Conservation (phyloP, 148 eudicot species). For the Rhododendron mucronatum region DNA sequence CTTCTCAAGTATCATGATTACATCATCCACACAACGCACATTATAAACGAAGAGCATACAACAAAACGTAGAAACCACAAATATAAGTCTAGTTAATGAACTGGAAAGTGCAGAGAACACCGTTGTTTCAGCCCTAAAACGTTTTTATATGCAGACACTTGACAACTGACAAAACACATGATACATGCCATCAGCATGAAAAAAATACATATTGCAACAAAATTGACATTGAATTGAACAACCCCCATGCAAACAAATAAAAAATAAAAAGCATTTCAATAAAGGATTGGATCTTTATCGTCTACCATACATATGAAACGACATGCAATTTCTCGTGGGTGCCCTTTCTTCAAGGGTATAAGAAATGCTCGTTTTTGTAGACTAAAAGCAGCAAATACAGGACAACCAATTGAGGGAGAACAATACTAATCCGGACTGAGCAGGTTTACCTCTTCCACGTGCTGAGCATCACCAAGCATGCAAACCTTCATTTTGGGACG, state of each 20-base stretch:
- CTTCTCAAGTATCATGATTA: background rate
- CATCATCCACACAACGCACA: background rate
- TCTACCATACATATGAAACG: background rate
- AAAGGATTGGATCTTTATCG: background rate
- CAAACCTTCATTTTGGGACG: conserved; percentile 86
- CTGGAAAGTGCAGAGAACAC: background rate
- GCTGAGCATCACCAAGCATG: conserved; percentile 93
- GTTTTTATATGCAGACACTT: background rate
- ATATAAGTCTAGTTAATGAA: background rate
- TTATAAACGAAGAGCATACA: background rate
- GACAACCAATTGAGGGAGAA: background rate
- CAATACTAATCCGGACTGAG: background rate
- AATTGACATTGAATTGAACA: background rate
- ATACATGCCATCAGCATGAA: background rate
- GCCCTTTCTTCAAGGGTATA: background rate
- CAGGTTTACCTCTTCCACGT: conserved; percentile 62
- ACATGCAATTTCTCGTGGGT: background rate
- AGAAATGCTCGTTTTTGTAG: background rate
- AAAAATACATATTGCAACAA: background rate
- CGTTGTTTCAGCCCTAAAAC: background rate
- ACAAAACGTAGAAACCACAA: background rate
- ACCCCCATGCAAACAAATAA: background rate
- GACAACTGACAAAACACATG: background rate
- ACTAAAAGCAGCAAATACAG: background rate
- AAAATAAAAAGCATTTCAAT: background rate